Conservation (phyloP, 495 filamentous ascomycete genomes). For the Melanomma pulvis-pyrius region DNA sequence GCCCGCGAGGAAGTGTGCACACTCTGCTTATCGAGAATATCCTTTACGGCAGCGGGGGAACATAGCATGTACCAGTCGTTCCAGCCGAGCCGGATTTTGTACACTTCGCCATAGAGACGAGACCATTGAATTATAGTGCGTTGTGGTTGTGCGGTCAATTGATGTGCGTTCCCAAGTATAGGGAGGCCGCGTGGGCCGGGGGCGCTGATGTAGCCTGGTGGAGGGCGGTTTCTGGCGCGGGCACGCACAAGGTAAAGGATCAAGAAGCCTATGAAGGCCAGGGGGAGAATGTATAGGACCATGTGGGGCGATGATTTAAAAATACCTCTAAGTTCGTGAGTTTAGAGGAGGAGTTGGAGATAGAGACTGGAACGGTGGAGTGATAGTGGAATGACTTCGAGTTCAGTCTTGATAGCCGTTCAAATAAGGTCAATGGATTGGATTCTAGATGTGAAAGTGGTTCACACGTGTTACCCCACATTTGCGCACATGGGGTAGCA, state of each 20-base stretch:
- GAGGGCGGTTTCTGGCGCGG: background rate
- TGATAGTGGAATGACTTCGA: background rate
- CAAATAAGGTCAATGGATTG: background rate
- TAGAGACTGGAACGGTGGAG: background rate
- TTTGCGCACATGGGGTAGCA: slow-evolving; percentile 15
- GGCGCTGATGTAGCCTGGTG: slow-evolving; percentile 10
- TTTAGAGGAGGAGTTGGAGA: background rate
- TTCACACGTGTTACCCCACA: slow-evolving; percentile 13
- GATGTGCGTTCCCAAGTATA: slow-evolving; percentile 30
- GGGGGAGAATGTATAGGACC: slow-evolving; percentile 10
- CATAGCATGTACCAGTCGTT: slow-evolving; percentile 38
- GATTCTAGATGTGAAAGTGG: background rate
- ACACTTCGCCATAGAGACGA: slow-evolving; percentile 30
- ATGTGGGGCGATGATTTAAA: slow-evolving; percentile 24
- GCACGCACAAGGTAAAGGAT: background rate
- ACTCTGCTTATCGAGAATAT: slow-evolving; percentile 32
- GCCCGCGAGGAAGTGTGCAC: slow-evolving; percentile 17
- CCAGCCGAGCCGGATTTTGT: slow-evolving; percentile 30
- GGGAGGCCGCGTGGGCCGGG: slow-evolving; percentile 30
- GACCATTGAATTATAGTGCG: slow-evolving; percentile 25
- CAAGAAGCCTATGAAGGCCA: slow-evolving; percentile 8
- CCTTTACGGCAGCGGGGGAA: slow-evolving; percentile 31
- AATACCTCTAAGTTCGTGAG: background rate
- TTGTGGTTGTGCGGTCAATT: slow-evolving; percentile 28
- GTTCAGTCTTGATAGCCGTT: background rate